phyloP scores from a whole-genome alignment of 331 rosid species.

The Quercus lobata region DNA sequence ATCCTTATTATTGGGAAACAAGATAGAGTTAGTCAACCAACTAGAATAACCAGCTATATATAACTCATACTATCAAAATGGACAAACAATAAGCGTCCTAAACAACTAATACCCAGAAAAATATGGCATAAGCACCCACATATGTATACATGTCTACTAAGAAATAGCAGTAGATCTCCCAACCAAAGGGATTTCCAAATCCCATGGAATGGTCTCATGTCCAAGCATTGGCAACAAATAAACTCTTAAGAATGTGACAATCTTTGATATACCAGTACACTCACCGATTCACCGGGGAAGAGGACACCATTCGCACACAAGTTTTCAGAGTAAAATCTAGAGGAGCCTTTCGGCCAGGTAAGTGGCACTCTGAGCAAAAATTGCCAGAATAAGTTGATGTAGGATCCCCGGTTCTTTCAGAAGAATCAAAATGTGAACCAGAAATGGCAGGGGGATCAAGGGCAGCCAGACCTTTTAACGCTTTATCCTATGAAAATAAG shows the following conservation, averaged over 20 bases:
- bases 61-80: background rate
- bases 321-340: conserved; percentile 91
- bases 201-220: background rate
- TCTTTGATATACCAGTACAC: conserved; percentile 10
- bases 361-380: conserved; percentile 38
- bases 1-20: conserved; percentile 27
- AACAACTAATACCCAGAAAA: background rate
- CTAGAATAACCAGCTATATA: background rate
- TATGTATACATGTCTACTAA: background rate
- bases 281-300: conserved; percentile 59
- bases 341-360: conserved; percentile 72
- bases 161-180: background rate
- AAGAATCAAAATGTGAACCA: conserved; percentile 42
- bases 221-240: background rate
- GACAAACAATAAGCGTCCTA: background rate
- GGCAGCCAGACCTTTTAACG: conserved; percentile 72
- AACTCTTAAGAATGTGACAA: background rate
- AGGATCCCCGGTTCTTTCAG: conserved; percentile 31
- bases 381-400: conserved; percentile 32
- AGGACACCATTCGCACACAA: conserved; percentile 60
- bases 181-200: background rate
- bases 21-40: background rate
- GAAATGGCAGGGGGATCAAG: conserved; percentile 22
- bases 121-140: background rate
- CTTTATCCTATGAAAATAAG: conserved; percentile 67